Percentiles rank a stretch among this genome's conserved stretches.
phyloP scores from a whole-genome alignment of 768 basidiomycete species.

The Podaxis sp. region DNA sequence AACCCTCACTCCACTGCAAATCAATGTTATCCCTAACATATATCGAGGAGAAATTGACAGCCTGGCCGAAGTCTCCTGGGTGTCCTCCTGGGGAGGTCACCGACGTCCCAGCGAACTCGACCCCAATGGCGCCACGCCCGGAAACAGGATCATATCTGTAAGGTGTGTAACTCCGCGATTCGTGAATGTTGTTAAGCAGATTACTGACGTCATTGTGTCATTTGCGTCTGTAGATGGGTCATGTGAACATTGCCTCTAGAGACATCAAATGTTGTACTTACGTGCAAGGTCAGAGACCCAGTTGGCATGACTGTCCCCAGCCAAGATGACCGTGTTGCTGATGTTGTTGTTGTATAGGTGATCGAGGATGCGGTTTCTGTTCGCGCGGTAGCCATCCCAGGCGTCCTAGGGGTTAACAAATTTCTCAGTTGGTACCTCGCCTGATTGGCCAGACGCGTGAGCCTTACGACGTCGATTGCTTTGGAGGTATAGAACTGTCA shows the following conservation, averaged over 20 bases:
- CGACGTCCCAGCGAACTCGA: slow-evolving; percentile 49
- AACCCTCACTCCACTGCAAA: background rate
- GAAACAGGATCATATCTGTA: slow-evolving; percentile 43
- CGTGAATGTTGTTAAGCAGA: background rate
- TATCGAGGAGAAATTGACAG: background rate
- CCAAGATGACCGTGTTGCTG: slow-evolving; percentile 49
- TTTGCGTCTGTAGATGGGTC: slow-evolving; percentile 35
- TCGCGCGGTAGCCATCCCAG: slow-evolving; percentile 59
- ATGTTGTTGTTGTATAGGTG: slow-evolving; percentile 47
- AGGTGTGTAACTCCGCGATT: background rate
- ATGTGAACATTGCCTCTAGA: too few species aligned
- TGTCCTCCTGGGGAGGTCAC: background rate
- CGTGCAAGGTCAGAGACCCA: slow-evolving; percentile 60
- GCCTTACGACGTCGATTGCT: background rate
- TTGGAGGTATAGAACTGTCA: background rate
- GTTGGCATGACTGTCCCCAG: slow-evolving; percentile 59
- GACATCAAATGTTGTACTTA: background rate
- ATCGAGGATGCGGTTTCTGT: slow-evolving; percentile 40
- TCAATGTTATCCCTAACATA: background rate
- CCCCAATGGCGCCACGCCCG: slow-evolving; percentile 47
- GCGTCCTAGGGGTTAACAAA: slow-evolving; percentile 32
- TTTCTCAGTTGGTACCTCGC: background rate
- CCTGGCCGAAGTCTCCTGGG: background rate
- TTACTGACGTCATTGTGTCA: slow-evolving; percentile 38
- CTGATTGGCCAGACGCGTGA: background rate